Evolutionary conservation across 208 protist genomes (phyloP), one percentile per base, ranked within the genome.

Genomic region (Trypanosoma boissoni): DNA sequence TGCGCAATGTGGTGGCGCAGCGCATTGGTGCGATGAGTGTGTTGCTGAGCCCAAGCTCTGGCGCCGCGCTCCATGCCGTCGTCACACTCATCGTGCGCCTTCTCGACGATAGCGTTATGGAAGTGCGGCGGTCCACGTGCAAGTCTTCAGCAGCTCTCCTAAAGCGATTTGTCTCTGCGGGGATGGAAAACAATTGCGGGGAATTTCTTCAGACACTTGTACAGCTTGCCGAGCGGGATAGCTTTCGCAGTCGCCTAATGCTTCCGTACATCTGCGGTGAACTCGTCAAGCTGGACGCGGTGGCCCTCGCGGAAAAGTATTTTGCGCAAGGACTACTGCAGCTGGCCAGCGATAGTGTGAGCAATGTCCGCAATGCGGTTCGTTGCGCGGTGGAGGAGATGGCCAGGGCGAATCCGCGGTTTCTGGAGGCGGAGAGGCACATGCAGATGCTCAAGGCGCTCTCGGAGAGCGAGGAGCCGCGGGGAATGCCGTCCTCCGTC

Each of bases 1-100:
- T 98, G 52, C 85, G 92, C 52, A 94, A 96, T 58, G 83, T 92
- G 49, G 83, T 97, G 36, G 88, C 90, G 41, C 81, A 92, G 76
- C 83, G 88, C 32, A 86, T 97, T 37, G 86, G 84, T 8, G 64
- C 71, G 10, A 80, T 96, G 21, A 89, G 73, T 7, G 68, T 80
- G 37, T 60, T 96, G 37, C 77, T 97, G 2, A 69, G 74, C 14
- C 85, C 84, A 1, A 37, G 39, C n/a, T 73, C 49, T 52, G 84
- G 71, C 58, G 61, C 60, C 10, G 74, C 77, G 29, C 72, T 86
- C 20, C 53, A 57, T 18, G 66, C 68, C 16, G 75, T 96, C 28
- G 72, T 89, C 14, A 78, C 77, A 2, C 58, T 95, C 34, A 76
- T 88, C 37, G 68, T 91, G 59, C 75, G 80, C 12, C 76, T 96